Base-by-base conservation (phyloP, 176 grass and related monocot genomes). In the Carex kokanica region DNA sequence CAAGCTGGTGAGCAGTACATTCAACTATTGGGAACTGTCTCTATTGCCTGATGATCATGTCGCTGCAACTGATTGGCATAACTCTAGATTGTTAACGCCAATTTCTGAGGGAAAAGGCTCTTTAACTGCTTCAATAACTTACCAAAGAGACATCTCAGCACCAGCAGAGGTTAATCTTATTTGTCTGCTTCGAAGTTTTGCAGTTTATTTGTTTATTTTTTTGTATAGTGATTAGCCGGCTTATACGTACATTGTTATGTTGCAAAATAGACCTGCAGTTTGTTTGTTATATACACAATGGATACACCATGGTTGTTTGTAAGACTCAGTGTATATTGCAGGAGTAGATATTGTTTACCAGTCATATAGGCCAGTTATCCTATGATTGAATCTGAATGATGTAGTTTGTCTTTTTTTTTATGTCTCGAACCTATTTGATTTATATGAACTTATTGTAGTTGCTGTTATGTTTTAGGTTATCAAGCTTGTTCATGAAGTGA, bases 401-500 rank as follows among this genome's bases (percentile, higher is more conserved):
- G 36, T 18, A 40, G 4, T 17, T 38, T 71, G 36, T 70, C 43
- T 52, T 1, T 23, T 61, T 24, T 52, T 9, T n/a, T 45, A 21
- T 24, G 20, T 27, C 71, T 15, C 18, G 4, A 27, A 52, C 20
- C 43, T 52, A 74, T 74, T 52, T 23, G 12, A 74, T 52, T 15
- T 74, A 25, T 24, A 14, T 29, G 27, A 15, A 74, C 45, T 74
- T 53, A 51, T 54, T 73, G 1, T 29, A 75, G 12, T 31, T 75
- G 21, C 47, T 75, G 23, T 87, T 63, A 23, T 71, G 84, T 89
- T 75, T 20, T 89, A 98, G 96, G 89, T 90, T 89, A 89, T 98
- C 41, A 86, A 90, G 71, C 84, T 91, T 74, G 82, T 86, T 57
- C 96, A 98, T 84, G 88, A 95, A 87, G 75, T 98, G 88, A 93